Percentiles rank a stretch among this genome's conserved stretches.
Evolutionary conservation across 805 yeast genomes (phyloP).

Genomic region (Myxozyma lipomycoides): DNA sequence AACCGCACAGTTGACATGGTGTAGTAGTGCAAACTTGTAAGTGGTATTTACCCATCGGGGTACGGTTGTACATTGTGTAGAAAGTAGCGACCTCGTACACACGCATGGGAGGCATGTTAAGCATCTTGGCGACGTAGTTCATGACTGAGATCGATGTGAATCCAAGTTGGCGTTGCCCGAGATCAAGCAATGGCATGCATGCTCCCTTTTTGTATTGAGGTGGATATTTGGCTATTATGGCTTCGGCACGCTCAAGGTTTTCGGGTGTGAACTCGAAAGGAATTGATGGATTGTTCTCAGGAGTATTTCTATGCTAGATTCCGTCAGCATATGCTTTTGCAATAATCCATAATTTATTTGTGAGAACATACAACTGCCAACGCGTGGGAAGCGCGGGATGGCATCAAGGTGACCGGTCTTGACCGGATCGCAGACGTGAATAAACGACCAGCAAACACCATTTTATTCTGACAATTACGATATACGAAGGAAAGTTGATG

Average conservation of each 20-base stretch:
- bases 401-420: conserved; percentile 4
- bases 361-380: conserved; percentile 17
- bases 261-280: conserved; percentile 70
- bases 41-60: conserved; percentile 80
- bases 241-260: conserved; percentile 64
- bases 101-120: conserved; percentile 91
- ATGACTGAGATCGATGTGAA: conserved; percentile 81
- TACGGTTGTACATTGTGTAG: conserved; percentile 85
- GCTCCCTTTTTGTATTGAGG: conserved; percentile 84
- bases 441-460: conserved; percentile 13
- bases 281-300: conserved; percentile 59
- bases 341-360: neutral
- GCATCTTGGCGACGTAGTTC: conserved; percentile 81
- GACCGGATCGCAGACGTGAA: neutral
- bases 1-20: conserved; percentile 81
- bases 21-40: conserved; percentile 86
- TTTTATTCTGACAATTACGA: no score
- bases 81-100: conserved; percentile 86
- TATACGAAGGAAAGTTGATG: no score
- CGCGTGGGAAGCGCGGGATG: conserved; percentile 22
- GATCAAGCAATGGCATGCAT: conserved; percentile 78
- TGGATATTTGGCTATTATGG: conserved; percentile 74
- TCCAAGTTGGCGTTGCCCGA: conserved; percentile 84
- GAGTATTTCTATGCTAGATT: conserved; percentile 64
- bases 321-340: no score